Conservation (phyloP, 176 grass and related monocot genomes). For the Cocos nucifera region DNA sequence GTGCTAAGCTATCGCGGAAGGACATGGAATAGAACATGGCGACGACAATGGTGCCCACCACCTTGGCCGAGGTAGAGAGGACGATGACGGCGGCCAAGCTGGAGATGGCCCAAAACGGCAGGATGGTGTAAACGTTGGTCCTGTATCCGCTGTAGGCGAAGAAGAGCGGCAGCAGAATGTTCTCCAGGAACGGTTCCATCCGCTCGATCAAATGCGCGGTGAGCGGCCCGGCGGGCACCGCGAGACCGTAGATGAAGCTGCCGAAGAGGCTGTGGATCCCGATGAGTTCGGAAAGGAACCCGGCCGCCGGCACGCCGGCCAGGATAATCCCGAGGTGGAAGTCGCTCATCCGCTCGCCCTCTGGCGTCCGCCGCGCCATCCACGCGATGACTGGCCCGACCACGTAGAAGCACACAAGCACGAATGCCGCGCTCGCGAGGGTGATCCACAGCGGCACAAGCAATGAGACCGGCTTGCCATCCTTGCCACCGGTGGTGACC, state of each 20-base stretch:
- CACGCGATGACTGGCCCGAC: not conserved
- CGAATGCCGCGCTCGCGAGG: not conserved
- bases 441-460: constrained; percentile 10
- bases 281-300: not conserved
- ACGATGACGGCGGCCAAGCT: constrained; percentile 1
- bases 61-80: constrained; percentile 15
- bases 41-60: constrained; percentile 12
- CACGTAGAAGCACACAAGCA: not conserved
- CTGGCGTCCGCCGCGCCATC: not conserved
- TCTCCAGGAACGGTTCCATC: too few species aligned
- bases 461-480: too few species aligned
- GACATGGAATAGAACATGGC: constrained; percentile 17
- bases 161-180: constrained; percentile 9
- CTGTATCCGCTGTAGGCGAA: not conserved
- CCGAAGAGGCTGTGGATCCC: constrained; percentile 3
- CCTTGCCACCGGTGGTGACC: too few species aligned
- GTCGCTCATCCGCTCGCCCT: not conserved
- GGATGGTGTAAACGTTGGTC: not conserved
- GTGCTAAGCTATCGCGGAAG: constrained; percentile 17
- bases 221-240: too few species aligned
- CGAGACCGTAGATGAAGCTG: too few species aligned
- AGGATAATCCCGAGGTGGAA: not conserved
- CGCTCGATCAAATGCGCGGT: too few species aligned
- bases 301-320: not conserved
- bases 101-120: not conserved